phyloP scores from a whole-genome alignment of 305 asterid genomes.

The Fraxinus sp. region DNA sequence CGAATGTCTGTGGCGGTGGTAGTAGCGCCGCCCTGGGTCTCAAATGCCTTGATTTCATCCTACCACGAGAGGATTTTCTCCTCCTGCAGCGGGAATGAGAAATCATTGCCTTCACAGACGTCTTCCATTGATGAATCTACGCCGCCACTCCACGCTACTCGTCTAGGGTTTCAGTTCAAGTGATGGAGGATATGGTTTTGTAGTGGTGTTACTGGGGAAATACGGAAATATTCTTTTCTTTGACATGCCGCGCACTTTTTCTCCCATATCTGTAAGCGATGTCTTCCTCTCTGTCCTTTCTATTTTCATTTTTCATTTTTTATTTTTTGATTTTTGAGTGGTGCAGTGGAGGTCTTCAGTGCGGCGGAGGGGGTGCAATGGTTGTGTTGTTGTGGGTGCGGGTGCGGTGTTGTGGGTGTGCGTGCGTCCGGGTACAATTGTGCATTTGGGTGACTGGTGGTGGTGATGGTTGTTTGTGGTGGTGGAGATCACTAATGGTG shows the following conservation, averaged over 20 bases:
- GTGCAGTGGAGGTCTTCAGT: too few relatives aligned
- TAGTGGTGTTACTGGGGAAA: not conserved
- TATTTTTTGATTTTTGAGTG: too few relatives aligned
- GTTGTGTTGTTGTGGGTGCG: too few relatives aligned
- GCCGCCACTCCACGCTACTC: constrained; percentile 26
- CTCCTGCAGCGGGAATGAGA: constrained; percentile 78
- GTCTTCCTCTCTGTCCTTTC: too few relatives aligned
- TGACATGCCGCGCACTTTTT: not conserved
- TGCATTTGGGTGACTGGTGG: too few relatives aligned
- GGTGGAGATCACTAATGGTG: too few relatives aligned
- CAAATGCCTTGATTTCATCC: constrained; percentile 69
- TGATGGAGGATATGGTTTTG: constrained; percentile 34
- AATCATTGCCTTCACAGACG: constrained; percentile 88
- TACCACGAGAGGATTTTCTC: constrained; percentile 67
- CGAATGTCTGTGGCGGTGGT: too few relatives aligned
- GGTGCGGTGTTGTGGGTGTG: too few relatives aligned
- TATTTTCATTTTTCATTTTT: too few relatives aligned
- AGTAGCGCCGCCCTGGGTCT: constrained; percentile 41
- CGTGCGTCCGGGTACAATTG: too few relatives aligned
- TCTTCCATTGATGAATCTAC: constrained; percentile 60
- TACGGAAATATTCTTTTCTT: not conserved
- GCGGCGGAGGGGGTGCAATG: too few relatives aligned
- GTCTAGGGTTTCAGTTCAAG: not conserved
- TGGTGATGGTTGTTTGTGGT: too few relatives aligned
- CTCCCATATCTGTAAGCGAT: not conserved